A percentile compares a stretch with the other conserved stretches of the same genome.
Conservation (phyloP, 2,329 filamentous ascomycete genomes). For the Xylaria digitata region DNA sequence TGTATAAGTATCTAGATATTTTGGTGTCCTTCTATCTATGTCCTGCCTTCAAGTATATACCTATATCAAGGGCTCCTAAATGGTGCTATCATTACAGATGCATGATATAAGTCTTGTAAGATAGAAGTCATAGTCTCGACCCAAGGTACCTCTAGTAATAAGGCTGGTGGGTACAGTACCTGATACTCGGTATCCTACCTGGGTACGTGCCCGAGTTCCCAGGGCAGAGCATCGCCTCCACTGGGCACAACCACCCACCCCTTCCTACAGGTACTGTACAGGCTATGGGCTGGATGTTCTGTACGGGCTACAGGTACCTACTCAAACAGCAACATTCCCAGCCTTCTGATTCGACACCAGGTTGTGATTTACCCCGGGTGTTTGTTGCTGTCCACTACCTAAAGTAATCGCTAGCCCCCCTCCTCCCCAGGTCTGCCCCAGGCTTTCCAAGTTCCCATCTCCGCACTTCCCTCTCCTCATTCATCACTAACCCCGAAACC, state of each 20-base stretch:
- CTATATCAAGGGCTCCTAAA: too few species aligned
- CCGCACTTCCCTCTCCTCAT: constrained; percentile 48
- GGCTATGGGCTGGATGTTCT: too few species aligned
- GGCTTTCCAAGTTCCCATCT: constrained; percentile 40
- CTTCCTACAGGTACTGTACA: too few species aligned
- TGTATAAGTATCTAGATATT: not conserved
- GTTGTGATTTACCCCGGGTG: constrained; percentile 28
- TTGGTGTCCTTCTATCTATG: not conserved
- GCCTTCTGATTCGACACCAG: constrained; percentile 27
- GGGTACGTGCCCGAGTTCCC: constrained; percentile 6
- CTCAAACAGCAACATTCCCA: not conserved
- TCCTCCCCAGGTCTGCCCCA: constrained; percentile 19
- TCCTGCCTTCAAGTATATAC: too few species aligned
- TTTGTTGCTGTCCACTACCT: constrained; percentile 15
- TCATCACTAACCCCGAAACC: constrained; percentile 39
- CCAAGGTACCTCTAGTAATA: too few species aligned
- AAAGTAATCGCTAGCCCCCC: constrained; percentile 1
- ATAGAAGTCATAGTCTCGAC: too few species aligned
- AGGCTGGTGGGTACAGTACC: too few species aligned
- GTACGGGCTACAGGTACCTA: constrained; percentile 3
- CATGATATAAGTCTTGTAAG: not conserved
- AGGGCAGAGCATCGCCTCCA: not conserved
- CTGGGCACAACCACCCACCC: too few species aligned
- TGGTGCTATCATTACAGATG: not conserved
- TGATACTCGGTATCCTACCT: not conserved